Conservation (phyloP, 495 filamentous ascomycete genomes). For the Hapsidospora chrysogenum region DNA sequence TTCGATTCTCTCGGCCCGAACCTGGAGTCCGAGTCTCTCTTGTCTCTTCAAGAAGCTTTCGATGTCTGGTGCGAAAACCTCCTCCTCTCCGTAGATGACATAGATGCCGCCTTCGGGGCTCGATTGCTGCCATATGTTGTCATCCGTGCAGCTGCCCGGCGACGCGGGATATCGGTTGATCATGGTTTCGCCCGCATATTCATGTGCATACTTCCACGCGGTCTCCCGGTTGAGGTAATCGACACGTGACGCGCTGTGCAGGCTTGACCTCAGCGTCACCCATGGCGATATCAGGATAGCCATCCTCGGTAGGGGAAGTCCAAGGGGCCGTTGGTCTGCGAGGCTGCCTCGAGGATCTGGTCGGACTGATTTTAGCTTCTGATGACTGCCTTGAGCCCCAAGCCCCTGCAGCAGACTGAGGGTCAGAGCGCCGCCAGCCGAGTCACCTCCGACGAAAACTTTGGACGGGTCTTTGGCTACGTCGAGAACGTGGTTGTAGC, state of each 20-base stretch:
- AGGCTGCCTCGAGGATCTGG: too few species aligned
- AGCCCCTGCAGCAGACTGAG: slow-evolving; percentile 34
- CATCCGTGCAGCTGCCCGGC: slow-evolving; percentile 47
- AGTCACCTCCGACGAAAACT: slow-evolving; percentile 55
- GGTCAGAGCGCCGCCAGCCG: slow-evolving; percentile 53
- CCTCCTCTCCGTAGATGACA: slow-evolving; percentile 52
- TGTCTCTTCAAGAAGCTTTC: slow-evolving; percentile 31
- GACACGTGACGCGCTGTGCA: slow-evolving; percentile 38
- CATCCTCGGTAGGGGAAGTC: slow-evolving; percentile 23
- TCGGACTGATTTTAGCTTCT: too few species aligned
- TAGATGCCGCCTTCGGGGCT: slow-evolving; percentile 40
- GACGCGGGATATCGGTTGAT: slow-evolving; percentile 40
- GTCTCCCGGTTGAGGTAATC: slow-evolving; percentile 40
- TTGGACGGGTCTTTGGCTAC: slow-evolving; percentile 31
- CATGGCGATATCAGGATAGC: slow-evolving; percentile 43
- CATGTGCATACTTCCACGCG: slow-evolving; percentile 44
- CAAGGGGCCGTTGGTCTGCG: neutral
- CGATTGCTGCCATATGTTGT: slow-evolving; percentile 43
- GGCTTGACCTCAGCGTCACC: slow-evolving; percentile 38
- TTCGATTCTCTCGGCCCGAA: slow-evolving; percentile 31
- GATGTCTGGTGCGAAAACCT: slow-evolving; percentile 52
- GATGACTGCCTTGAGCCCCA: neutral
- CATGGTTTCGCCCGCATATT: slow-evolving; percentile 37
- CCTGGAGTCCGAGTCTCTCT: slow-evolving; percentile 23
- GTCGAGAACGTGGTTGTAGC: slow-evolving; percentile 48